Conservation (phyloP, 2,329 filamentous ascomycete genomes). For the Arachnomyces sp. region DNA sequence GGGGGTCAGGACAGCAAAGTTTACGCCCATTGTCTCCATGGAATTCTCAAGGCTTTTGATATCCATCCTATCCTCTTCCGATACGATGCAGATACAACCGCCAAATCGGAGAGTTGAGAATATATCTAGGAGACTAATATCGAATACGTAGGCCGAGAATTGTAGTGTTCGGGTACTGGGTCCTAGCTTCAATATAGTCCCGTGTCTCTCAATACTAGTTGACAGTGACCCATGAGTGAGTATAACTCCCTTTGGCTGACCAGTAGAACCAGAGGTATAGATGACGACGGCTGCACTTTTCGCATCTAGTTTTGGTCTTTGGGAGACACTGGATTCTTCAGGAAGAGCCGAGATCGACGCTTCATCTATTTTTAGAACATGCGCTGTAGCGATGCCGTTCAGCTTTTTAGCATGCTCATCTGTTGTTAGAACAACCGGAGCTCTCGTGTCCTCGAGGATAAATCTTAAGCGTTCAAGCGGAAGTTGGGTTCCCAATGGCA, state of each 20-base stretch:
- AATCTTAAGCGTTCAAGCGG: constrained; percentile 14
- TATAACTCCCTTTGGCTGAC: constrained; percentile 19
- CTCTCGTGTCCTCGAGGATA: constrained; percentile 11
- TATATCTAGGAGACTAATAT: constrained; percentile 83
- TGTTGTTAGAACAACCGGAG: neutral
- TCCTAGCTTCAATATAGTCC: constrained; percentile 39
- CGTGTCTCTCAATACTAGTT: constrained; percentile 29
- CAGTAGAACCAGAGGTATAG: constrained; percentile 19
- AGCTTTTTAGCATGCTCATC: neutral
- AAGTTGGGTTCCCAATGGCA: constrained; percentile 15
- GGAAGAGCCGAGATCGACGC: no score
- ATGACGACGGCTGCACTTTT: no score
- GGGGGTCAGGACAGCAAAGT: constrained; percentile 53
- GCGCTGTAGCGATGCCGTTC: neutral
- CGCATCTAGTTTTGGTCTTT: no score
- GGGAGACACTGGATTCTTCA: no score
- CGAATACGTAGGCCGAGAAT: constrained; percentile 80
- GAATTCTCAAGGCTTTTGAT: constrained; percentile 25
- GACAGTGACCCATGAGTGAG: neutral
- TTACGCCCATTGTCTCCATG: constrained; percentile 40
- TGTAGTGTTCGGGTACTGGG: constrained; percentile 51
- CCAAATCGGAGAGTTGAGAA: constrained; percentile 27
- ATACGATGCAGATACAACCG: constrained; percentile 38
- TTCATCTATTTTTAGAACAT: neutral
- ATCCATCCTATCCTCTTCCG: constrained; percentile 34